Evolutionary conservation across 1,284 basidiomycete species (phyloP).

Genomic region (Thecaphora thlaspeos): DNA sequence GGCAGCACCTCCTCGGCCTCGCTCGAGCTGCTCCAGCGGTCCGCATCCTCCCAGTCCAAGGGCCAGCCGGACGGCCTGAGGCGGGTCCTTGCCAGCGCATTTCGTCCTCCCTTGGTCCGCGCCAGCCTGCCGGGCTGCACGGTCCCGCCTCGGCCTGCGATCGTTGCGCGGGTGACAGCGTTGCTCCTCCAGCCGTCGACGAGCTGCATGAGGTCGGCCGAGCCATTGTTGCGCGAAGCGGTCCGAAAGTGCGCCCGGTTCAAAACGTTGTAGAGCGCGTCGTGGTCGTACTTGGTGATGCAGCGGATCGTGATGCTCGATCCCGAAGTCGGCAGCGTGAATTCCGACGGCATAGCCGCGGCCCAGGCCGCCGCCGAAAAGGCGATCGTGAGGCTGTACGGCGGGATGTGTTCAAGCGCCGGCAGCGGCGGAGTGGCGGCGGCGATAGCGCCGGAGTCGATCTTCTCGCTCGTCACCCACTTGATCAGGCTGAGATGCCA

Average conservation of each 20-base stretch:
- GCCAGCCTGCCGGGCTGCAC: constrained; percentile 26
- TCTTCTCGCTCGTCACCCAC: constrained; percentile 15
- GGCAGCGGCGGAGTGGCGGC: constrained; percentile 18
- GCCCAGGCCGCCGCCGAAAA: constrained; percentile 6
- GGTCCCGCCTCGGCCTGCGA: constrained; percentile 43
- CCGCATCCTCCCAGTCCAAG: constrained; percentile 43
- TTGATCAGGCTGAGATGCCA: constrained; percentile 20
- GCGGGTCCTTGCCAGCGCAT: constrained; percentile 26
- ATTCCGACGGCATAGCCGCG: background rate
- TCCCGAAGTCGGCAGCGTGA: constrained; percentile 2
- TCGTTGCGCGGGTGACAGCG: constrained; percentile 29
- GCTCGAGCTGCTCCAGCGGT: constrained; percentile 38
- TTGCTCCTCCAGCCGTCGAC: constrained; percentile 33
- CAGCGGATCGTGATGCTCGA: constrained; percentile 23
- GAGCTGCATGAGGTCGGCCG: background rate
- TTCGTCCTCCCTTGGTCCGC: constrained; percentile 15
- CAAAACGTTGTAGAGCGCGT: constrained; percentile 23
- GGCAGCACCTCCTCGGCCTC: constrained; percentile 20
- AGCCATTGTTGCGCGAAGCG: background rate
- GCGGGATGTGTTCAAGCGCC: constrained; percentile 17
- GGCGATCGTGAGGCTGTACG: constrained; percentile 9
- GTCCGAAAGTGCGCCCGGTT: constrained; percentile 20
- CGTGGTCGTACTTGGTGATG: constrained; percentile 31
- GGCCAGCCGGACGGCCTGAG: constrained; percentile 32
- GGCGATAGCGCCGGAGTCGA: constrained; percentile 10